phyloP scores from a whole-genome alignment of 1,284 basidiomycete genomes.

The Melampsora abietis-canadensis region DNA sequence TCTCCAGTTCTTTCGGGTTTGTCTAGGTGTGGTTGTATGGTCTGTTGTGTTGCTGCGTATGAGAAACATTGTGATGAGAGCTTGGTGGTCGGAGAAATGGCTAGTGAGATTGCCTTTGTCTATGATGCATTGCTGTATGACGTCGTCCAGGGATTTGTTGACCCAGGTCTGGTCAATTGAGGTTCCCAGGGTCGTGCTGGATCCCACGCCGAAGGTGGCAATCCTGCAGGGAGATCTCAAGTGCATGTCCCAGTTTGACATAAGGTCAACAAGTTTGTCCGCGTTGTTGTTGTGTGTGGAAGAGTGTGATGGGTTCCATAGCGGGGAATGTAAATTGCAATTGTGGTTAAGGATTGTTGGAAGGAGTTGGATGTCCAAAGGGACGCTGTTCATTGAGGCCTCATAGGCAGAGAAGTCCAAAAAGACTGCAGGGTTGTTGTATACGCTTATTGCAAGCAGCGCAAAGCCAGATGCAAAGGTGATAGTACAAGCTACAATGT shows the following conservation, averaged over 20 bases:
- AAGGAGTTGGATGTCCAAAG: background rate
- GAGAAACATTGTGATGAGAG: conserved; percentile 5
- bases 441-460: background rate
- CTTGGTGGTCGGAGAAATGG: conserved; percentile 30
- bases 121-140: background rate
- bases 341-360: no score
- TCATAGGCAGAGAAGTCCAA: background rate
- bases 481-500: background rate
- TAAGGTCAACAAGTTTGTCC: no score
- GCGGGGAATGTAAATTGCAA: no score
- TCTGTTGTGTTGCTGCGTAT: background rate
- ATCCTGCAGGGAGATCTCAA: background rate
- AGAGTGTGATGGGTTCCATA: no score
- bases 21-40: no score
- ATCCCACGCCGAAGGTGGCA: background rate
- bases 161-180: background rate
- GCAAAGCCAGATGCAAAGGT: background rate
- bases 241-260: background rate
- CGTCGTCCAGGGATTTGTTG: background rate
- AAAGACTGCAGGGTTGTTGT: conserved; percentile 1
- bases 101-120: background rate
- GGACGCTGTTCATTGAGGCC: background rate
- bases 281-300: no score
- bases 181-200: background rate
- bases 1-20: no score